Percentiles rank a stretch among this genome's conserved stretches.
Evolutionary conservation across 352 stramenopile species (phyloP).

Genomic region (Phytophthora constricta): DNA sequence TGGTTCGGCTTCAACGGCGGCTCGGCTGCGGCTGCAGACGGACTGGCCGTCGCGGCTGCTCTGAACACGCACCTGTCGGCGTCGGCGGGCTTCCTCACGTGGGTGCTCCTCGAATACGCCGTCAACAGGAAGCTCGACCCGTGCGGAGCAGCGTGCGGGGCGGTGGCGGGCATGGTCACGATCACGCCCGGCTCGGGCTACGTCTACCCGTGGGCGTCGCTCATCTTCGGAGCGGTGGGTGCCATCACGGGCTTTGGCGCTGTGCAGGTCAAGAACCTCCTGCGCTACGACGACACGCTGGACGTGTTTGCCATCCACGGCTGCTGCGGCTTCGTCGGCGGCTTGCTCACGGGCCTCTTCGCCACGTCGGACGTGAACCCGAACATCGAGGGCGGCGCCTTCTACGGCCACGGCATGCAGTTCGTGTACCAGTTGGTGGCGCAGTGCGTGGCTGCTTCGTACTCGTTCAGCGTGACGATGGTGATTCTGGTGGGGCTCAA

Average conservation of each 20-base stretch:
- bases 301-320: slow-evolving; percentile 83
- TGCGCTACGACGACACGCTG: slow-evolving; percentile 82
- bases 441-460: slow-evolving; percentile 60
- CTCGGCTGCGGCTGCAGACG: slow-evolving; percentile 59
- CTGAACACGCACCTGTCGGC: slow-evolving; percentile 79
- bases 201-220: slow-evolving; percentile 71
- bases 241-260: slow-evolving; percentile 56
- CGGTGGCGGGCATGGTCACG: slow-evolving; percentile 65
- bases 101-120: slow-evolving; percentile 65
- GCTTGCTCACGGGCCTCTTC: slow-evolving; percentile 75
- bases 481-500: slow-evolving; percentile 73
- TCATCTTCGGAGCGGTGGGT: slow-evolving; percentile 80
- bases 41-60: slow-evolving; percentile 63
- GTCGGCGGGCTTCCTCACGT: slow-evolving; percentile 70
- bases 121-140: slow-evolving; percentile 69
- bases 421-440: slow-evolving; percentile 64
- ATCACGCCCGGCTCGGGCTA: slow-evolving; percentile 80
- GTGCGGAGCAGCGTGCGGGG: slow-evolving; percentile 64
- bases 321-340: slow-evolving; percentile 63
- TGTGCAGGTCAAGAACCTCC: slow-evolving; percentile 68
- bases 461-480: slow-evolving; percentile 72
- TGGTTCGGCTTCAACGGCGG: slow-evolving; percentile 89
- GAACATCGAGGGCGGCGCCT: slow-evolving; percentile 54
- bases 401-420: slow-evolving; percentile 60
- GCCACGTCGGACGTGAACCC: slow-evolving; percentile 63